These are phyloP conservation scores for Agaricus blazei DNA, from an alignment of 768 basidiomycete species.

Conservation along the genomic window DNA sequence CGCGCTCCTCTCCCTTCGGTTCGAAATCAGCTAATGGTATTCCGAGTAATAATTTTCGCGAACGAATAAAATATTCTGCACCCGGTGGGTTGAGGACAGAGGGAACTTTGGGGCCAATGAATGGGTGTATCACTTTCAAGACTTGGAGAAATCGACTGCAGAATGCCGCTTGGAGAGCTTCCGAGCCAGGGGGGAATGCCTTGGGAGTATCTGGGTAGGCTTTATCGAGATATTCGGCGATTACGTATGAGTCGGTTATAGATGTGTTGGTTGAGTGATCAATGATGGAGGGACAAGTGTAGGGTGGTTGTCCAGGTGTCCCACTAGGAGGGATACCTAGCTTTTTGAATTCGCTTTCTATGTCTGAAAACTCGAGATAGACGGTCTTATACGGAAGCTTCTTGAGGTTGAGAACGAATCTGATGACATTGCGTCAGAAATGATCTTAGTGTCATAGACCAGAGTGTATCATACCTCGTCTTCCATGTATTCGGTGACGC, in stretches of 20 bases:
- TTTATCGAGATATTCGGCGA: conserved; percentile 40
- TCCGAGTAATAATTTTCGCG: neutral
- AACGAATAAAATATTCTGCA: conserved; percentile 10
- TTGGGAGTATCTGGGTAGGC: conserved; percentile 31
- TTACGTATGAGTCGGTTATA: conserved; percentile 32
- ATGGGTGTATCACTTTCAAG: conserved; percentile 10
- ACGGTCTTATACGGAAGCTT: conserved; percentile 25
- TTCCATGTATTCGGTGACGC: conserved; percentile 10
- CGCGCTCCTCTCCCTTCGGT: conserved; percentile 4
- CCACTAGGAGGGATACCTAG: conserved; percentile 25
- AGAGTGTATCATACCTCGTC: neutral
- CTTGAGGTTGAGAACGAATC: conserved; percentile 8
- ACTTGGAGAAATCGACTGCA: conserved; percentile 4
- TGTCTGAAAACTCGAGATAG: conserved; percentile 39
- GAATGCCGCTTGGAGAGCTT: conserved; percentile 27
- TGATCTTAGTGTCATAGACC: neutral
- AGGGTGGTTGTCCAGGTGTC: conserved; percentile 21
- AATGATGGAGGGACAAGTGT: conserved; percentile 40
- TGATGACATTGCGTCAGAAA: neutral
- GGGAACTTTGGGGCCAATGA: neutral
- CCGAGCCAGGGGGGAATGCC: conserved; percentile 28
- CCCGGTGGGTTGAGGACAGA: conserved; percentile 3
- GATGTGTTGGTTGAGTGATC: conserved; percentile 30
- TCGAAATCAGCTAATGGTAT: neutral
- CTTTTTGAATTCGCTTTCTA: conserved; percentile 22